Conservation (phyloP, 176 grass and related monocot species). For the Phyllostachys edulis region DNA sequence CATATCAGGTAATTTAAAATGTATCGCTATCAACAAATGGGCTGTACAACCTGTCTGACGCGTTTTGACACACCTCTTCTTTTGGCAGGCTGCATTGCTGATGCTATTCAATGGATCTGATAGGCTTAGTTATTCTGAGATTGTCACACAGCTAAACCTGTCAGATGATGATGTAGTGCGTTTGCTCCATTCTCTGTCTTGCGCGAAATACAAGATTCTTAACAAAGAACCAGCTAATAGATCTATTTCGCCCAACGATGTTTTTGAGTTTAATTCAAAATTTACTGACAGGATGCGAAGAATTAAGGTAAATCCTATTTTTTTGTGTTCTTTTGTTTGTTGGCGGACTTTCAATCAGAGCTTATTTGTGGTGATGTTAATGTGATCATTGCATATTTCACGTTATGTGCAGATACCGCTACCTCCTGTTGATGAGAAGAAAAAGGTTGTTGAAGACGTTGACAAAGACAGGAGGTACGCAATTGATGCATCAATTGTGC, state of each 20-base stretch:
- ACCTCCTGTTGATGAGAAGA: constrained; percentile 97
- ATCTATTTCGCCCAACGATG: constrained; percentile 68
- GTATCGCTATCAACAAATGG: neutral
- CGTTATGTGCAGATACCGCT: constrained; percentile 57
- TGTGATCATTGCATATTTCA: neutral
- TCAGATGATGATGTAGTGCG: constrained; percentile 95
- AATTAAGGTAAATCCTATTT: constrained; percentile 72
- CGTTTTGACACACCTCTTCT: neutral
- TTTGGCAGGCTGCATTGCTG: constrained; percentile 72
- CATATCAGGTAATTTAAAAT: constrained; percentile 67
- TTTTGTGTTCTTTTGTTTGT: constrained; percentile 7
- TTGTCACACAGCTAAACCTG: constrained; percentile 85
- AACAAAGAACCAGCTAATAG: constrained; percentile 85
- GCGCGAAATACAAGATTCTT: constrained; percentile 96
- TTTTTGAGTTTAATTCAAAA: constrained; percentile 92
- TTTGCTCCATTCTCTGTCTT: constrained; percentile 96
- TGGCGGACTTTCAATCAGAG: neutral
- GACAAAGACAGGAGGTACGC: constrained; percentile 93
- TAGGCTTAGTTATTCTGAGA: constrained; percentile 85
- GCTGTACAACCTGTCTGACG: neutral
- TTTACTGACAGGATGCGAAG: constrained; percentile 92
- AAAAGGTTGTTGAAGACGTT: constrained; percentile 96
- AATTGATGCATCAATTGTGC: constrained; percentile 97
- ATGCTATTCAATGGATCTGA: constrained; percentile 85
- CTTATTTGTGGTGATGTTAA: neutral